phyloP scores from a whole-genome alignment of 2,329 filamentous ascomycete species.

The Orbilia oligospora region DNA sequence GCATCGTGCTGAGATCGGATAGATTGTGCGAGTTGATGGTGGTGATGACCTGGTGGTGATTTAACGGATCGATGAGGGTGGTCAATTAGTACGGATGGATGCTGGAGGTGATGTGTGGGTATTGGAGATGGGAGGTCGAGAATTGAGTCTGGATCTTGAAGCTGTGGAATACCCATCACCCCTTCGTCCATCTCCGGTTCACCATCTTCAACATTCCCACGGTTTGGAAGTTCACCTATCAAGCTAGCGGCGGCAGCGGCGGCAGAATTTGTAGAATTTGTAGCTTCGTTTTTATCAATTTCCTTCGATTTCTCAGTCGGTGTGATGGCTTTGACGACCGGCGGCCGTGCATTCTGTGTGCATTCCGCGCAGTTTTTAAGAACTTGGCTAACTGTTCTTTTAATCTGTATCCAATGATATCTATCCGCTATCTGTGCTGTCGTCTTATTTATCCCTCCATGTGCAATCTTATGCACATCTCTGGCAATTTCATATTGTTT shows the following conservation, averaged over 20 bases:
- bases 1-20: slow-evolving; percentile 57
- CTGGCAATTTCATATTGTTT: slow-evolving; percentile 91
- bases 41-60: slow-evolving; percentile 55
- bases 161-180: slow-evolving; percentile 28
- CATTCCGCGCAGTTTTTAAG: slow-evolving; percentile 93
- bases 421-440: slow-evolving; percentile 93
- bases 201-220: slow-evolving; percentile 32
- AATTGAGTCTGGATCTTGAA: slow-evolving; percentile 31
- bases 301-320: slow-evolving; percentile 37
- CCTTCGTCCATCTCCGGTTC: slow-evolving; percentile 43
- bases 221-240: neutral
- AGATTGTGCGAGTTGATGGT: slow-evolving; percentile 59
- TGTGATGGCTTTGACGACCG: slow-evolving; percentile 64
- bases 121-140: slow-evolving; percentile 47
- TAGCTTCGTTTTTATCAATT: neutral
- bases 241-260: neutral
- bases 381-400: slow-evolving; percentile 94
- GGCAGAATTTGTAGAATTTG: neutral
- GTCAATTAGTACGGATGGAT: slow-evolving; percentile 23
- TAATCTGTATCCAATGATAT: slow-evolving; percentile 98
- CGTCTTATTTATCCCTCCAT: slow-evolving; percentile 98
- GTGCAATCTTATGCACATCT: slow-evolving; percentile 79
- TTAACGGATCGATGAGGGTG: slow-evolving; percentile 49
- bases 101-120: slow-evolving; percentile 33
- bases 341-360: slow-evolving; percentile 80